These are phyloP conservation scores for Iberis pinnata DNA, from an alignment of 345 rosid species.

Conservation along the genomic window DNA sequence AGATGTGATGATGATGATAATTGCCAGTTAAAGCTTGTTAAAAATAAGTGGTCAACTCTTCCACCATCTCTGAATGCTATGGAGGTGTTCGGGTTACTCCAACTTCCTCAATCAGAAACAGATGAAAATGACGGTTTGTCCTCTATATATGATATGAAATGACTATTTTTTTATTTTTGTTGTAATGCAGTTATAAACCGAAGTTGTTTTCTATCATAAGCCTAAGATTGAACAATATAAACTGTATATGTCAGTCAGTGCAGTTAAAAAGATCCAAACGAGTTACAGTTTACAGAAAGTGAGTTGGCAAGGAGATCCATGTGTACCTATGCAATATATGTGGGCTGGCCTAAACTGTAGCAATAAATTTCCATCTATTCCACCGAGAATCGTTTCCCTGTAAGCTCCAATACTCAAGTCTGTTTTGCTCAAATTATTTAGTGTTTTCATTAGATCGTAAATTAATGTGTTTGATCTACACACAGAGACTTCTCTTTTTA, in stretches of 20 bases:
- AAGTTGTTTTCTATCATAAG: no score
- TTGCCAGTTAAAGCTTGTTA: neutral
- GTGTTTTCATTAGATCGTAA: neutral
- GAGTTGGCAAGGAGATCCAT: slow-evolving; percentile 56
- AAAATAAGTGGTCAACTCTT: neutral
- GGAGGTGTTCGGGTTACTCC: neutral
- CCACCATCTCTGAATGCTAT: no score
- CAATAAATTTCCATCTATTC: neutral
- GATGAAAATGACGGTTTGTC: slow-evolving; percentile 16
- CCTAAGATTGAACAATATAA: no score
- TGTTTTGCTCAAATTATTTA: neutral
- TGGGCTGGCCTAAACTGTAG: slow-evolving; percentile 45
- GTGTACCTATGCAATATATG: slow-evolving; percentile 25
- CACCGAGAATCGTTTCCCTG: slow-evolving; percentile 17
- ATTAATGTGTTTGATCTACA: neutral
- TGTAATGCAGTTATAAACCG: no score
- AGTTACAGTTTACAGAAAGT: slow-evolving; percentile 22
- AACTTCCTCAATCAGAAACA: slow-evolving; percentile 9
- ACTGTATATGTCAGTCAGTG: slow-evolving; percentile 26
- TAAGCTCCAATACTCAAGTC: neutral
- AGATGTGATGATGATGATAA: neutral
- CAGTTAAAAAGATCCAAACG: slow-evolving; percentile 31
- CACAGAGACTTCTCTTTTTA: slow-evolving; percentile 26
- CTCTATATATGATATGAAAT: no score
- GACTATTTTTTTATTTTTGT: no score